Conservation (phyloP, 495 filamentous ascomycete genomes). For the Hypoxylon rickii region DNA sequence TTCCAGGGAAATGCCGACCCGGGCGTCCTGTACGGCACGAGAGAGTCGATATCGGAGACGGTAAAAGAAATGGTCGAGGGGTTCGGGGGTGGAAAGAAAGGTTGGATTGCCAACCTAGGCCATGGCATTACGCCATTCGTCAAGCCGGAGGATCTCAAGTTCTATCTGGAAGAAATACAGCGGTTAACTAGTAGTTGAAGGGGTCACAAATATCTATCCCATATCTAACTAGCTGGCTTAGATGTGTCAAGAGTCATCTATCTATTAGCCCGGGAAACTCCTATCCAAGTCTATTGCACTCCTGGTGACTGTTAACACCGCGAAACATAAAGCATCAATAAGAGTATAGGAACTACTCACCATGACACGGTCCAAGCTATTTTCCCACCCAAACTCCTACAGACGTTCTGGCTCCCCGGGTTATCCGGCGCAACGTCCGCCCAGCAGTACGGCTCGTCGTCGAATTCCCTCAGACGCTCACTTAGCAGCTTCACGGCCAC, state of each 20-base stretch:
- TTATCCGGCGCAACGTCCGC: conserved; percentile 51
- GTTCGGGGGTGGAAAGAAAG: conserved; percentile 63
- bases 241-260: neutral
- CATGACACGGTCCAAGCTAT: conserved; percentile 45
- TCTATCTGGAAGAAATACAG: conserved; percentile 93
- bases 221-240: neutral
- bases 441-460: conserved; percentile 45
- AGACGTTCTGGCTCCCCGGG: conserved; percentile 45
- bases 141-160: conserved; percentile 86
- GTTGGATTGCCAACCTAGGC: conserved; percentile 86
- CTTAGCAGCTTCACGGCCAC: conserved; percentile 46
- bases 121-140: conserved; percentile 96
- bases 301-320: conserved; percentile 15
- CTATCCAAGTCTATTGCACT: conserved; percentile 32
- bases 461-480: conserved; percentile 43
- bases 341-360: too few species aligned
- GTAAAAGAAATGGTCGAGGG: conserved; percentile 85
- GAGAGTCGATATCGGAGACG: conserved; percentile 73
- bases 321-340: too few species aligned
- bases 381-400: conserved; percentile 49
- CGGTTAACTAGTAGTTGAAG: conserved; percentile 54
- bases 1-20: conserved; percentile 97
- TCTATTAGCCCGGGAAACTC: conserved; percentile 29
- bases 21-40: conserved; percentile 85
- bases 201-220: neutral